phyloP scores from a whole-genome alignment of 2,329 filamentous ascomycete genomes.

The Botrytis sinoallii region DNA sequence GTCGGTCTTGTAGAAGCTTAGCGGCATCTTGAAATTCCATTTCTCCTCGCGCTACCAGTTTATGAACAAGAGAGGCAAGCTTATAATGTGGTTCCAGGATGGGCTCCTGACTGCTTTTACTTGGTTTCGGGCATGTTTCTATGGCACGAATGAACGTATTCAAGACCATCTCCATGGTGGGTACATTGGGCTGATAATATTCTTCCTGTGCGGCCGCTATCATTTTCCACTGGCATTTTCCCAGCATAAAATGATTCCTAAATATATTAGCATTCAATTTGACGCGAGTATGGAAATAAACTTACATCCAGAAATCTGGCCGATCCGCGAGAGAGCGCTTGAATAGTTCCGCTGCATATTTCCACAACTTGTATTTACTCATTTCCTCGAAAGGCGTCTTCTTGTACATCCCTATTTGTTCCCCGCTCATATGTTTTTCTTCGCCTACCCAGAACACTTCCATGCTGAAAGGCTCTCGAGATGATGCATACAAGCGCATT shows the following conservation, averaged over 20 bases:
- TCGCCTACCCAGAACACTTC: constrained; percentile 60
- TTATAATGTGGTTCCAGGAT: constrained; percentile 73
- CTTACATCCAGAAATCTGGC: constrained; percentile 61
- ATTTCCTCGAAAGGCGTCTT: constrained; percentile 55
- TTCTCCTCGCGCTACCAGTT: constrained; percentile 49
- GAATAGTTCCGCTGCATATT: constrained; percentile 60
- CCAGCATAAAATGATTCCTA: constrained; percentile 64
- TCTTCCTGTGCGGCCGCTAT: constrained; percentile 47
- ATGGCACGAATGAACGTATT: constrained; percentile 58
- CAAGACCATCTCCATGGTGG: constrained; percentile 47
- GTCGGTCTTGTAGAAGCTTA: constrained; percentile 39
- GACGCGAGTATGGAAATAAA: constrained; percentile 25
- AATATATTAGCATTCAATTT: constrained; percentile 29
- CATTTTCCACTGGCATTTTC: constrained; percentile 73
- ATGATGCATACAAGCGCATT: constrained; percentile 65
- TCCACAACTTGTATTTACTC: constrained; percentile 60
- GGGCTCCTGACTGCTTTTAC: constrained; percentile 59
- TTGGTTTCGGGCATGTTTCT: constrained; percentile 57
- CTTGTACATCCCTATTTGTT: constrained; percentile 53
- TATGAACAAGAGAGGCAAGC: constrained; percentile 63
- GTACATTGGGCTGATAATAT: constrained; percentile 36
- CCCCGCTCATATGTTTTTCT: constrained; percentile 57
- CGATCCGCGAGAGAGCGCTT: constrained; percentile 55
- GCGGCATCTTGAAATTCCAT: constrained; percentile 34
- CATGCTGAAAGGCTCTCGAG: constrained; percentile 66